Conservation (phyloP, 2,329 filamentous ascomycete species). For the Neofusicoccum cordaticola region DNA sequence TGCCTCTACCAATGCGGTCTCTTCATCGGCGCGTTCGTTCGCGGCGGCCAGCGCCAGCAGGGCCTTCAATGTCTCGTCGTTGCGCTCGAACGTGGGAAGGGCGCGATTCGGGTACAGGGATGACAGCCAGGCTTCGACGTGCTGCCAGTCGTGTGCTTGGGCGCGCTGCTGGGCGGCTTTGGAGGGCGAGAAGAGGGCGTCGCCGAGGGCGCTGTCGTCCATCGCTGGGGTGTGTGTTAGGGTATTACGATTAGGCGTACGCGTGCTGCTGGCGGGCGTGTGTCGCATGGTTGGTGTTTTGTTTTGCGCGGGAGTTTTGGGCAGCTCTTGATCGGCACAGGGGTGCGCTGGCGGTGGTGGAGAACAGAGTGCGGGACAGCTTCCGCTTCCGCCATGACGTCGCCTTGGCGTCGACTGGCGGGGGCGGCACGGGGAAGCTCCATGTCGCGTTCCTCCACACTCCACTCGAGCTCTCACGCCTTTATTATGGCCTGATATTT, state of each 20-base stretch:
- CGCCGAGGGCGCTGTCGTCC: conserved; percentile 32
- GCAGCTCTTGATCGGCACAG: conserved; percentile 9
- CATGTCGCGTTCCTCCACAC: not conserved
- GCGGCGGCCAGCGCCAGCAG: conserved; percentile 70
- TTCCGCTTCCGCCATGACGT: conserved; percentile 8
- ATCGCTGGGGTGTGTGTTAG: not conserved
- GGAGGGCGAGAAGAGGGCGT: conserved; percentile 57
- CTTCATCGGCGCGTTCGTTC: conserved; percentile 77
- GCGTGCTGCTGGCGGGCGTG: not conserved
- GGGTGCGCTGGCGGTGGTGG: not conserved
- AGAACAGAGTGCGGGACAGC: conserved; percentile 4
- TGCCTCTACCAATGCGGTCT: conserved; percentile 58
- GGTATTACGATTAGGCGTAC: not conserved
- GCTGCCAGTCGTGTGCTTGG: conserved; percentile 86
- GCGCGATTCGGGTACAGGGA: conserved; percentile 64
- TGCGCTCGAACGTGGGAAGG: conserved; percentile 78
- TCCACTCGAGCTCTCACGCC: not conserved
- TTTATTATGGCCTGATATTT: not conserved
- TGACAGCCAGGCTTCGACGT: conserved; percentile 76
- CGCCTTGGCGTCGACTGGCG: conserved; percentile 9
- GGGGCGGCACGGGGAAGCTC: conserved; percentile 1
- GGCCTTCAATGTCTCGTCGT: conserved; percentile 74
- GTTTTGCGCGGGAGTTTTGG: not conserved
- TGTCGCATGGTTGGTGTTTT: not conserved
- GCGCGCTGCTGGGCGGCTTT: conserved; percentile 73